Evolutionary conservation across 495 filamentous ascomycete genomes (phyloP).

Genomic region (Penicillium manginii): DNA sequence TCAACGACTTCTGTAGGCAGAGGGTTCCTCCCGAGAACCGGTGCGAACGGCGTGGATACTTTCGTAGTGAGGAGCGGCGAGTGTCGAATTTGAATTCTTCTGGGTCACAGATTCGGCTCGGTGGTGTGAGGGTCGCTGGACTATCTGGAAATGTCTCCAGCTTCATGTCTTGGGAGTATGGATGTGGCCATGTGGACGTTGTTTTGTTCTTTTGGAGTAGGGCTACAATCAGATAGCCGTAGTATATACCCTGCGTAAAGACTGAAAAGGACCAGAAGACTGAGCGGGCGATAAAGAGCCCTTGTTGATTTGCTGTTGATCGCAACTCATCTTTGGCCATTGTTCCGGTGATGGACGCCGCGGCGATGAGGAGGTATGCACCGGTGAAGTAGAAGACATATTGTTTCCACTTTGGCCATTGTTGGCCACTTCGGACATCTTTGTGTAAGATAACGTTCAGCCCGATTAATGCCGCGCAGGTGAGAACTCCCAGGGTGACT

Average conservation of each 20-base stretch:
- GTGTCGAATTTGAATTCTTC: constrained; percentile 24
- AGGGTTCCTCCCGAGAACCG: constrained; percentile 44
- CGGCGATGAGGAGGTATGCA: constrained; percentile 36
- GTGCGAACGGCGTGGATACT: constrained; percentile 36
- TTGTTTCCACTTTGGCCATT: constrained; percentile 27
- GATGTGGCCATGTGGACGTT: constrained; percentile 29
- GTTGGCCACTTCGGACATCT: constrained; percentile 23
- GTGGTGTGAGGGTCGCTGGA: constrained; percentile 10
- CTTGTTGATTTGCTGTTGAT: constrained; percentile 13
- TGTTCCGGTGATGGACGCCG: constrained; percentile 33
- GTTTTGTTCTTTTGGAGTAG: constrained; percentile 14
- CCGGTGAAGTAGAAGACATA: constrained; percentile 24
- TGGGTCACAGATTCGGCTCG: constrained; percentile 16
- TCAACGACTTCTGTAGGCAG: constrained; percentile 29
- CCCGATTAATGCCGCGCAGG: constrained; percentile 31
- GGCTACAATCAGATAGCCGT: constrained; percentile 32
- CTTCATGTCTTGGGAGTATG: constrained; percentile 37
- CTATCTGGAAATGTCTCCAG: neutral
- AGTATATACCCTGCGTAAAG: constrained; percentile 39
- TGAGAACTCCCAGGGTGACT: constrained; percentile 32
- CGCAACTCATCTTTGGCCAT: constrained; percentile 30
- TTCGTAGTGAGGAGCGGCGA: constrained; percentile 27
- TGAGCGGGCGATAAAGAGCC: constrained; percentile 34
- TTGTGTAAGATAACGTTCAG: constrained; percentile 31
- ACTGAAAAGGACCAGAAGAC: constrained; percentile 41